Conservation (phyloP, 2,329 filamentous ascomycete species). For the Blastomyces gilchristii region DNA sequence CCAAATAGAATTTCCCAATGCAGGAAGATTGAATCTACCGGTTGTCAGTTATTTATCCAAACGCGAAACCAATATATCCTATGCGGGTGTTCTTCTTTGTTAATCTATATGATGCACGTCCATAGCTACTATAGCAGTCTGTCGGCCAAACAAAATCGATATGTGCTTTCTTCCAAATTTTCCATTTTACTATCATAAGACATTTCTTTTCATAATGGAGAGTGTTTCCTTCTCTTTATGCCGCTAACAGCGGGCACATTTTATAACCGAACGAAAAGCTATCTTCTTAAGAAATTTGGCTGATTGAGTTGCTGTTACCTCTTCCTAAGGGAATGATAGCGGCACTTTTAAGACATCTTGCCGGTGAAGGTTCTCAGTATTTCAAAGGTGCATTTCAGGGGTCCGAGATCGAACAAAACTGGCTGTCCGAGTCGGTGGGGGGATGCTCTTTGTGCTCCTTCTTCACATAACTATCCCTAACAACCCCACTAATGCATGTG, state of each 20-base stretch:
- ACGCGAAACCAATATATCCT: not conserved
- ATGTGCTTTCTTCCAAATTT: not conserved
- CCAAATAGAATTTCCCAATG: not conserved
- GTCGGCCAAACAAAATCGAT: not conserved
- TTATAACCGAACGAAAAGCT: not conserved
- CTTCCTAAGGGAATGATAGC: not conserved
- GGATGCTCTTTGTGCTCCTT: not conserved
- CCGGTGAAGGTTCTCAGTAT: not conserved
- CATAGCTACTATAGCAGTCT: not conserved
- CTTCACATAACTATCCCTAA: not conserved
- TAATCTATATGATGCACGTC: not conserved
- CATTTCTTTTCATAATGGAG: not conserved
- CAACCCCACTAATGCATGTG: not conserved
- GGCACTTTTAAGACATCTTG: not conserved
- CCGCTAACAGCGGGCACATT: not conserved
- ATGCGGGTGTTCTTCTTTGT: not conserved
- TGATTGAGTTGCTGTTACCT: not conserved
- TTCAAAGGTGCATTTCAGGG: not conserved
- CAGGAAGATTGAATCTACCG: not conserved
- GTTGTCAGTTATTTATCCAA: not conserved
- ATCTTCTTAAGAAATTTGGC: not conserved
- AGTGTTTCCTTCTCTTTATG: not conserved
- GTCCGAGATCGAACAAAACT: not conserved
- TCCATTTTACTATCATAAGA: not conserved
- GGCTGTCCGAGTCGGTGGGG: not conserved